phyloP scores from a whole-genome alignment of 495 filamentous ascomycete species.

The Aspergillus panamensis region DNA sequence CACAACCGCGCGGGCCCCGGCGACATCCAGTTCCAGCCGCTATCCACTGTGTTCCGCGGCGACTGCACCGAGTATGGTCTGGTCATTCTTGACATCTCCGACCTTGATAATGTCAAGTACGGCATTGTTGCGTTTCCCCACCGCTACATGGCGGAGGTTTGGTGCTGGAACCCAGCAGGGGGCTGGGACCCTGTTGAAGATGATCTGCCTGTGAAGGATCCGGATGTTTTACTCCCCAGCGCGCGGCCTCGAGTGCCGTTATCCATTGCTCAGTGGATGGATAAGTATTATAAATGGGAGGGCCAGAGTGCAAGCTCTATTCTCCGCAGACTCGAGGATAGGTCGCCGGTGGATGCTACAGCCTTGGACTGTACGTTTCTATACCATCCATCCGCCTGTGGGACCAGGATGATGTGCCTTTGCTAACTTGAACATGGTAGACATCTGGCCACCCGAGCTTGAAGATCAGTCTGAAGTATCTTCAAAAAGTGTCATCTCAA shows the following conservation, averaged over 20 bases:
- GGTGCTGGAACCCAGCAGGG: background rate
- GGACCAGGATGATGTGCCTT: slow-evolving; percentile 10
- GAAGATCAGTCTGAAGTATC: slow-evolving; percentile 5
- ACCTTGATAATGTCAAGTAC: slow-evolving; percentile 20
- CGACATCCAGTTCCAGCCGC: slow-evolving; percentile 21
- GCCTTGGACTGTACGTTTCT: slow-evolving; percentile 18
- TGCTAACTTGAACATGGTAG: slow-evolving; percentile 17
- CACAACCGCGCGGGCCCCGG: slow-evolving; percentile 10
- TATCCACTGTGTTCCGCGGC: slow-evolving; percentile 19
- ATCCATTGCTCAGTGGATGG: slow-evolving; percentile 14
- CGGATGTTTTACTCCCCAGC: slow-evolving; percentile 13
- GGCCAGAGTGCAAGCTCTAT: background rate
- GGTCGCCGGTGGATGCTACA: slow-evolving; percentile 14
- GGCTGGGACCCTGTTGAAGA: slow-evolving; percentile 22
- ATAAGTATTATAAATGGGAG: slow-evolving; percentile 6
- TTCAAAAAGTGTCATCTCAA: background rate
- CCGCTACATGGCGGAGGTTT: slow-evolving; percentile 19
- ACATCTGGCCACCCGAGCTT: slow-evolving; percentile 18
- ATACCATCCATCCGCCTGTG: slow-evolving; percentile 11
- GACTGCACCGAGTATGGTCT: slow-evolving; percentile 25
- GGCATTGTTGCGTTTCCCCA: slow-evolving; percentile 18
- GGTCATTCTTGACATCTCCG: slow-evolving; percentile 21
- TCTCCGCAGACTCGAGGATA: slow-evolving; percentile 14
- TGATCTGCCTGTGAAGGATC: slow-evolving; percentile 2
- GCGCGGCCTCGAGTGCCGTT: slow-evolving; percentile 18